phyloP scores from a whole-genome alignment of 2,329 filamentous ascomycete genomes.

The Cladorrhinum sp. region DNA sequence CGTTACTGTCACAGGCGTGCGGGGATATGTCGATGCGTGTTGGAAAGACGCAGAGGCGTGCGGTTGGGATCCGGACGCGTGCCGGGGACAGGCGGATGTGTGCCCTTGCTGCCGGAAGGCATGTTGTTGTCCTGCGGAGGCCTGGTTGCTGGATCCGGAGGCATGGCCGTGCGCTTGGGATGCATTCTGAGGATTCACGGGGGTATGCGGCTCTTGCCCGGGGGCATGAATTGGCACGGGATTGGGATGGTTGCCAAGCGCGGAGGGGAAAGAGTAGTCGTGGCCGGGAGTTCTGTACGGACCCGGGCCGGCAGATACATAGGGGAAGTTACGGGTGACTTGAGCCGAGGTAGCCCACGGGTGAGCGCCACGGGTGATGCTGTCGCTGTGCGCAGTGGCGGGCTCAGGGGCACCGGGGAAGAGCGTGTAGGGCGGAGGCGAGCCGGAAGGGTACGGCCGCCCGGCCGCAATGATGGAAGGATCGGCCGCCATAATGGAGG shows the following conservation, averaged over 20 bases:
- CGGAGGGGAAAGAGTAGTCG: neutral
- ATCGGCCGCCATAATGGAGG: too few species aligned
- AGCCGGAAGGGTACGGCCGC: neutral
- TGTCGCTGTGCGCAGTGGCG: slow-evolving; percentile 13
- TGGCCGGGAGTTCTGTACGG: slow-evolving; percentile 15
- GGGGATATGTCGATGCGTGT: slow-evolving; percentile 1
- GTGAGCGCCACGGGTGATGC: slow-evolving; percentile 12
- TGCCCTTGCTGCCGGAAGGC: too few species aligned
- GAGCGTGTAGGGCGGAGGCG: neutral
- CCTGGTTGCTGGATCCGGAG: too few species aligned
- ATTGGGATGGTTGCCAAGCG: neutral
- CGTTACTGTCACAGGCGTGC: too few species aligned
- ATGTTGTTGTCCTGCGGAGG: too few species aligned
- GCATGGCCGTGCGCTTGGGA: neutral
- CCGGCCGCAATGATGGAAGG: too few species aligned
- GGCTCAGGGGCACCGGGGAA: slow-evolving; percentile 9
- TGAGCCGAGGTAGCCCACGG: slow-evolving; percentile 5
- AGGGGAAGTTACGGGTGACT: neutral
- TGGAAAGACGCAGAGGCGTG: neutral
- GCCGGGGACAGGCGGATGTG: too few species aligned
- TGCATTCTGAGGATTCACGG: neutral
- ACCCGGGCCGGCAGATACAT: slow-evolving; percentile 5
- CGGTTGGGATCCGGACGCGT: neutral
- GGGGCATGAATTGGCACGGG: neutral
- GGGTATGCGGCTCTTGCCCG: too few species aligned